Base-by-base conservation (phyloP, 306 rosid genomes). In the Glycyrrhiza uralensis region DNA sequence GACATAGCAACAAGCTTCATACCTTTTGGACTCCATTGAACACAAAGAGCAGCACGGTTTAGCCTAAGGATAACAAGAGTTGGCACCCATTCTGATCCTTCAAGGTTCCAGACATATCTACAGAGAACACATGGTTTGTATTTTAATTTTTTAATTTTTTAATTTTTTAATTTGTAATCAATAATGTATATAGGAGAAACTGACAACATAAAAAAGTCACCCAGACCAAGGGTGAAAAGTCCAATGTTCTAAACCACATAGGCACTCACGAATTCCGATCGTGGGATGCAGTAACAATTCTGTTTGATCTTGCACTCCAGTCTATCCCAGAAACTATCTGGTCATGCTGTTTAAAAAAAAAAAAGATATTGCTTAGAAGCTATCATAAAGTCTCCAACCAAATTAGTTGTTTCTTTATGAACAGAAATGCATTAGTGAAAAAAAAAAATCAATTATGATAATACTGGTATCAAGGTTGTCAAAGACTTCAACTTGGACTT, bases 11-110 rank as follows among this genome's bases (percentile, higher is more conserved):
- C 23, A 38, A 29, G 26, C 33, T 74, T 63, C 83, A 79, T 79
- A 94, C 99, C 99, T 86, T 82, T 89, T 52, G 99, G 96, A 86
- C 97, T 94, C 97, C 99, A 94, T 75, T 86, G 87, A 66, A 94
- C 99, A 85, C 97, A 91, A 4, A 94, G 93, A 72, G 99, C 99
- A 52, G 99, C 96, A 26, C 99, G 99, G 76, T 94, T 94, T 71
- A 89, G 91, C 80, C 97, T 77, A 71, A 94, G 97, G 69, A 89
- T 90, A 45, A 94, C 97, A 19, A 94, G 96, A 44, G 97, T 89
- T 74, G 99, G 91, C 61, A 88, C 96, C 99, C 99, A 91, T 77
- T 91, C 93, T 63, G 93, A 83, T 76, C 93, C 90, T 79, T 94
- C 99, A 35, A 91, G 81, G 76, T 89, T 94, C 99, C 99, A 94